phyloP scores from a whole-genome alignment of 2,329 filamentous ascomycete species.

The Blastomyces gilchristii region DNA sequence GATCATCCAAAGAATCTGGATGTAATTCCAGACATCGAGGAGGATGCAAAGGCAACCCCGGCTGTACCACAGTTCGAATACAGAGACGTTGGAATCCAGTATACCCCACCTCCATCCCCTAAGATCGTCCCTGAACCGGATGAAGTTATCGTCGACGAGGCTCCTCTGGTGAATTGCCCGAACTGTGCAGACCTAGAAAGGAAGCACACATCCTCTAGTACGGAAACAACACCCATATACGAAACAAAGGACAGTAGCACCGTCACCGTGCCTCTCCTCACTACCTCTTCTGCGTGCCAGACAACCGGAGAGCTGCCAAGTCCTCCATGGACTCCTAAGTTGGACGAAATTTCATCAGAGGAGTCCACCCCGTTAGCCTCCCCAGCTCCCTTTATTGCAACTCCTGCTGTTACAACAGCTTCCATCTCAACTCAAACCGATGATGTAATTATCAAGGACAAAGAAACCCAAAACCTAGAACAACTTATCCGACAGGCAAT shows the following conservation, averaged over 20 bases:
- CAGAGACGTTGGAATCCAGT: conserved; percentile 69
- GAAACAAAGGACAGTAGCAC: conserved; percentile 24
- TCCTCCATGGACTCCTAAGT: conserved; percentile 28
- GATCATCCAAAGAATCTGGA: conserved; percentile 10
- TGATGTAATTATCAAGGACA: conserved; percentile 12
- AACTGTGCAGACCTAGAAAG: conserved; percentile 64
- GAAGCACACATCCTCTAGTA: conserved; percentile 46
- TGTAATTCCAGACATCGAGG: conserved; percentile 31
- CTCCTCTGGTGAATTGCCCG: conserved; percentile 25
- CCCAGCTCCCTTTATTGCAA: background rate
- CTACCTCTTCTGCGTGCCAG: conserved; percentile 36
- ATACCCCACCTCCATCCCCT: conserved; percentile 71
- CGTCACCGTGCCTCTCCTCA: conserved; percentile 25
- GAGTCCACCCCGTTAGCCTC: conserved; percentile 11
- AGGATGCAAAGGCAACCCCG: conserved; percentile 33
- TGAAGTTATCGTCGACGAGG: conserved; percentile 6
- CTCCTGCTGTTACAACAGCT: conserved; percentile 5
- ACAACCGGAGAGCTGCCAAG: conserved; percentile 31
- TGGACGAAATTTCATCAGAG: conserved; percentile 16
- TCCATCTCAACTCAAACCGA: conserved; percentile 28
- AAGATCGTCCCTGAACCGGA: conserved; percentile 18
- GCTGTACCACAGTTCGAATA: conserved; percentile 43
- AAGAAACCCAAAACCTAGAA: conserved; percentile 15
- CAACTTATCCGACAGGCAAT: conserved; percentile 12
- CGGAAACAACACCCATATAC: background rate